Percentiles rank a stretch among this genome's conserved stretches.
phyloP scores from a whole-genome alignment of 495 filamentous ascomycete genomes.

The Neurospora sp. region DNA sequence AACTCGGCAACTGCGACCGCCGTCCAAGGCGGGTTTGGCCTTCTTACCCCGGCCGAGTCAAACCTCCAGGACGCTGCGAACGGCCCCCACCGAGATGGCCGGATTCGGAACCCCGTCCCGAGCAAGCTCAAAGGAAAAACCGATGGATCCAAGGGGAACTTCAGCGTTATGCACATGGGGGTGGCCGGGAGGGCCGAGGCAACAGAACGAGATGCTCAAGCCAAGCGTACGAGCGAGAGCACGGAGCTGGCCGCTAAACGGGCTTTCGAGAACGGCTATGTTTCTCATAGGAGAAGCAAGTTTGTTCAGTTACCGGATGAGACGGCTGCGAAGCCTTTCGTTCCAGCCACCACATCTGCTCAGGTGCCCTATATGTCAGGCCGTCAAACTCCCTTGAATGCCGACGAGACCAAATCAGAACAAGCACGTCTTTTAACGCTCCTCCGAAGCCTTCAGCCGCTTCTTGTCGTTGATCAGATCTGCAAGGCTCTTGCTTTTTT shows the following conservation, averaged over 20 bases:
- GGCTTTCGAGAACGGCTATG: slow-evolving; percentile 41
- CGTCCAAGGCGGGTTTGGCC: slow-evolving; percentile 6
- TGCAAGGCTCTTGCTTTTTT: slow-evolving; percentile 50
- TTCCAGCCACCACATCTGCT: slow-evolving; percentile 2
- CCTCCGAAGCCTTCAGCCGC: slow-evolving; percentile 40
- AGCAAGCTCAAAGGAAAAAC: slow-evolving; percentile 49
- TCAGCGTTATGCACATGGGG: slow-evolving; percentile 49
- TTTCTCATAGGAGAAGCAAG: slow-evolving; percentile 37
- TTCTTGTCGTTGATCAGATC: slow-evolving; percentile 45
- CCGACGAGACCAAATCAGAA: slow-evolving; percentile 43
- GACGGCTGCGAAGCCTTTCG: slow-evolving; percentile 13
- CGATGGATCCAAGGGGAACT: slow-evolving; percentile 48
- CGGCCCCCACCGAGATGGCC: slow-evolving; percentile 33
- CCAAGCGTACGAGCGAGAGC: slow-evolving; percentile 47
- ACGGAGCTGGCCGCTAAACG: slow-evolving; percentile 42
- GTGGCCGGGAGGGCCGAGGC: slow-evolving; percentile 32
- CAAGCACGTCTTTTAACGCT: slow-evolving; percentile 46
- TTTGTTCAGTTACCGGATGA: slow-evolving; percentile 25
- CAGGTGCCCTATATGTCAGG: background rate
- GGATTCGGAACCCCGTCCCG: slow-evolving; percentile 47
- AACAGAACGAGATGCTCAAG: slow-evolving; percentile 39
- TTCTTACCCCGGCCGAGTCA: slow-evolving; percentile 10
- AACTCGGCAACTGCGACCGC: background rate
- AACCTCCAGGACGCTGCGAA: slow-evolving; percentile 14
- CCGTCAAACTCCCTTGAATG: slow-evolving; percentile 24